Conservation (phyloP, 495 filamentous ascomycete species). For the Podospora anserina region DNA sequence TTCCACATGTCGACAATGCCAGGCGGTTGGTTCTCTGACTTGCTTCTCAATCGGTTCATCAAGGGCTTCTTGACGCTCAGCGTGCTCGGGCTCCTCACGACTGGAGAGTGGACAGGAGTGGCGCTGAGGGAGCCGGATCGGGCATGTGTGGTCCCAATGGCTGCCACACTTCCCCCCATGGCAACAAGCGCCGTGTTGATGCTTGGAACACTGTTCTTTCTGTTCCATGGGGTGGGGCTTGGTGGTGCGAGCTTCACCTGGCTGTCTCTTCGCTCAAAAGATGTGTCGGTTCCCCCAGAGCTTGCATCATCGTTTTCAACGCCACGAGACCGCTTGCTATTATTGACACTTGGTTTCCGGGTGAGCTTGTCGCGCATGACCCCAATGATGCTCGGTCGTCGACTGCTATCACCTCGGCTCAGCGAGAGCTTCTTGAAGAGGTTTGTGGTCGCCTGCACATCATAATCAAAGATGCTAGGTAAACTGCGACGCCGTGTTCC, state of each 20-base stretch:
- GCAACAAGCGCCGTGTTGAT: slow-evolving; percentile 63
- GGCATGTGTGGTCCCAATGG: slow-evolving; percentile 56
- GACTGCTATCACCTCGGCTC: slow-evolving; percentile 47
- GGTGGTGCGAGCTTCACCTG: slow-evolving; percentile 55
- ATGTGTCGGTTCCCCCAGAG: slow-evolving; percentile 33
- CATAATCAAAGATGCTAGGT: slow-evolving; percentile 55
- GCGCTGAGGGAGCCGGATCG: slow-evolving; percentile 58
- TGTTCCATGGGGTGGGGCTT: slow-evolving; percentile 53
- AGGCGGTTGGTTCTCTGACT: slow-evolving; percentile 59
- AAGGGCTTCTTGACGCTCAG: slow-evolving; percentile 52
- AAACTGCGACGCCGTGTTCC: slow-evolving; percentile 63
- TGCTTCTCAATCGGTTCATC: slow-evolving; percentile 61
- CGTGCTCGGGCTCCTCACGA: slow-evolving; percentile 39
- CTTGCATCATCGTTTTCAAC: slow-evolving; percentile 41
- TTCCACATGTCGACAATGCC: slow-evolving; percentile 49
- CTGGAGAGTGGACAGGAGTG: slow-evolving; percentile 51
- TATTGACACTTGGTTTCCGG: slow-evolving; percentile 51
- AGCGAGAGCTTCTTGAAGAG: slow-evolving; percentile 59
- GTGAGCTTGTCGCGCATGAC: slow-evolving; percentile 50
- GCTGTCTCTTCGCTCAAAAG: slow-evolving; percentile 39
- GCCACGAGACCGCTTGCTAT: slow-evolving; percentile 42
- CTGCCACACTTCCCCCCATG: slow-evolving; percentile 59
- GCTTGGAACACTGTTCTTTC: slow-evolving; percentile 56
- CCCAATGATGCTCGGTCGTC: slow-evolving; percentile 42
- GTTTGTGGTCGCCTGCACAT: slow-evolving; percentile 55